Conservation (phyloP, 106 monocot species). For the Dendrobium chrysotoxum region DNA sequence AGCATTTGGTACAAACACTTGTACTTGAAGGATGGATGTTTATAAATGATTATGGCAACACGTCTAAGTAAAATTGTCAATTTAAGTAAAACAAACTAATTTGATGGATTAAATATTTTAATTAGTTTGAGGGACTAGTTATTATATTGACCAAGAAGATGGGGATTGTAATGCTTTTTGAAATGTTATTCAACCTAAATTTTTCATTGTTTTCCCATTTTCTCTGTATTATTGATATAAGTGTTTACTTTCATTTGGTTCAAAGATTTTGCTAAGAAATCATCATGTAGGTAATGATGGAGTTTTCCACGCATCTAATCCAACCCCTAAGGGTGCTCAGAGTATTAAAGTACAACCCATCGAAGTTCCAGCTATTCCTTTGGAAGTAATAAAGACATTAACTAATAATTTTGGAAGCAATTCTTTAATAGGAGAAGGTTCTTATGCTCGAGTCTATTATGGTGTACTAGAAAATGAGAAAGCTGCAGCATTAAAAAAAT, state of each 20-base stretch:
- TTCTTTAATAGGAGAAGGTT: slow-evolving; percentile 50
- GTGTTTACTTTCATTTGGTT: not conserved
- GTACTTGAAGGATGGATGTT: too few relatives aligned
- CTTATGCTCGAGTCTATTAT: slow-evolving; percentile 52
- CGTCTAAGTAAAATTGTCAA: too few relatives aligned
- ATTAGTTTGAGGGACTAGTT: too few relatives aligned
- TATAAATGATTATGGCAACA: too few relatives aligned
- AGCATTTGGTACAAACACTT: too few relatives aligned
- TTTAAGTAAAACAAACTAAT: too few relatives aligned
- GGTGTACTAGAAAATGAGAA: slow-evolving; percentile 40
- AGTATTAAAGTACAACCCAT: slow-evolving; percentile 30
- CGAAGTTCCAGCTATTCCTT: slow-evolving; percentile 38
- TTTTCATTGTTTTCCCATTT: too few relatives aligned
- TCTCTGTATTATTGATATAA: too few relatives aligned
- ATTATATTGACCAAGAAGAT: too few relatives aligned
- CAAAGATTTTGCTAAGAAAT: not conserved
- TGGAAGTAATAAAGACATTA: slow-evolving; percentile 41
- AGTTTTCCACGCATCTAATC: slow-evolving; percentile 12
- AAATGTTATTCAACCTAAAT: too few relatives aligned
- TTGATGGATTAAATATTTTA: too few relatives aligned
- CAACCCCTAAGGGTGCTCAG: slow-evolving; percentile 27
- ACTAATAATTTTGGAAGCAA: slow-evolving; percentile 45
- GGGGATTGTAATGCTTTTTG: too few relatives aligned
- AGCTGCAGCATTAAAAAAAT: slow-evolving; percentile 46
- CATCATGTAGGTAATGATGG: slow-evolving; percentile 17